Conservation (phyloP, 768 basidiomycete species). For the Collybia mongolica region DNA sequence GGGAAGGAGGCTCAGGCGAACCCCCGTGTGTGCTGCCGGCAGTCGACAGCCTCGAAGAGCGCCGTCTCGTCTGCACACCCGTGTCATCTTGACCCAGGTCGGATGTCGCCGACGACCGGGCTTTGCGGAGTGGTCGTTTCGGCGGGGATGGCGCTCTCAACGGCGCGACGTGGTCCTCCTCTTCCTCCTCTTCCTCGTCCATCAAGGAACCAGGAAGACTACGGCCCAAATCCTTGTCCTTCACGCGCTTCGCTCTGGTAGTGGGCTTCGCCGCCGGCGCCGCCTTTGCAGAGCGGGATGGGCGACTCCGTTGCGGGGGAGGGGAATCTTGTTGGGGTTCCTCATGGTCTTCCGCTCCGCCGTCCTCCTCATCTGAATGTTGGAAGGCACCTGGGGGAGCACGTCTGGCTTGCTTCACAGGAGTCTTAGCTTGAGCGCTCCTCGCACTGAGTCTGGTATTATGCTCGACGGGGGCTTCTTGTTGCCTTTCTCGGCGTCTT, state of each 20-base stretch:
- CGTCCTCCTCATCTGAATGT: constrained; percentile 36
- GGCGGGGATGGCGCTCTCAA: constrained; percentile 33
- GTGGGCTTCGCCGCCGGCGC: background rate
- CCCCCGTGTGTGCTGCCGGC: constrained; percentile 21
- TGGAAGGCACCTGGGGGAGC: constrained; percentile 47
- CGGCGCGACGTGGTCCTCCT: constrained; percentile 24
- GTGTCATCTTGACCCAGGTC: constrained; percentile 29
- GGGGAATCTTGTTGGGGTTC: constrained; percentile 18
- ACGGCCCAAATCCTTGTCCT: constrained; percentile 18
- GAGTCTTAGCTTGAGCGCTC: background rate
- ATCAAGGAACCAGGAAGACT: constrained; percentile 44
- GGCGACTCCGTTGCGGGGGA: constrained; percentile 3
- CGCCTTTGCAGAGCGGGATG: background rate
- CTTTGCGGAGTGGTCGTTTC: constrained; percentile 21
- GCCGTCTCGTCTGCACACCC: constrained; percentile 35
- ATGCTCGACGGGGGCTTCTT: constrained; percentile 4
- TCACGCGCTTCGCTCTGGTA: background rate
- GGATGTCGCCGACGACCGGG: constrained; percentile 28
- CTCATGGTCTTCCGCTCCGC: constrained; percentile 25
- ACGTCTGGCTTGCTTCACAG: constrained; percentile 17
- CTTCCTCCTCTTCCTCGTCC: constrained; percentile 25
- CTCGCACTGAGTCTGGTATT: constrained; percentile 15
- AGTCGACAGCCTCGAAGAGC: constrained; percentile 42
- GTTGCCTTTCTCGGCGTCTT: constrained; percentile 11
- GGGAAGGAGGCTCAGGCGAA: constrained; percentile 17